Evolutionary conservation across 306 rosid species (phyloP).

Genomic region (Vigna angularis): DNA sequence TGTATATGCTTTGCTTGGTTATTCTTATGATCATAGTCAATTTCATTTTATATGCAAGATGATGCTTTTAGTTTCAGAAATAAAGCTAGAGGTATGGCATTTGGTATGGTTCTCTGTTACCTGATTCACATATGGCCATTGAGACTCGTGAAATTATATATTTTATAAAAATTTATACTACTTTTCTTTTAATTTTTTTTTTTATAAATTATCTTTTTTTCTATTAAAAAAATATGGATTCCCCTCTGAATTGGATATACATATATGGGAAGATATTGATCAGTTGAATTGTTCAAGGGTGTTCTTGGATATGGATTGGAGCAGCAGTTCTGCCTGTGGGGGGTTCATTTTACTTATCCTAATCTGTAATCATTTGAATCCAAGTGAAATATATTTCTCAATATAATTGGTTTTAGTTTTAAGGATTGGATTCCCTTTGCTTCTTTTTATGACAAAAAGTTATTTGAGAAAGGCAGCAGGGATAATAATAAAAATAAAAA

Average conservation of each 20-base stretch:
- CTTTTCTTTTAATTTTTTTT: no score
- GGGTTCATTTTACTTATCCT: background rate
- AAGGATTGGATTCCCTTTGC: background rate
- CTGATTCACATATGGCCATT: no score
- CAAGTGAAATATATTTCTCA: background rate
- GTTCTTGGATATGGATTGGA: background rate
- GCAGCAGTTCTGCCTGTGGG: background rate
- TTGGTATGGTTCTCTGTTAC: background rate
- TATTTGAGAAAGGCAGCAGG: no score
- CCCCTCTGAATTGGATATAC: no score
- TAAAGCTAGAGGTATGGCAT: background rate
- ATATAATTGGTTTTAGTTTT: background rate
- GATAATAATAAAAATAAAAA: no score
- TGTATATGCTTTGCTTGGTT: background rate
- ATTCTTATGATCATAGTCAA: background rate
- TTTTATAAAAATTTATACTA: no score
- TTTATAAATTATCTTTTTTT: no score
- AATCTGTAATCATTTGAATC: background rate
- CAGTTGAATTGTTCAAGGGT: background rate
- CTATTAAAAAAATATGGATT: no score
- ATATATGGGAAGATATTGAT: background rate
- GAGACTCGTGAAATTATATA: no score
- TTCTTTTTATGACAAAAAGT: background rate
- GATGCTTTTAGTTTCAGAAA: background rate
- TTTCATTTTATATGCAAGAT: conserved; percentile 6